These are phyloP conservation scores for Quercus tomentella DNA, from an alignment of 331 rosid genomes.

Conservation along the genomic window DNA sequence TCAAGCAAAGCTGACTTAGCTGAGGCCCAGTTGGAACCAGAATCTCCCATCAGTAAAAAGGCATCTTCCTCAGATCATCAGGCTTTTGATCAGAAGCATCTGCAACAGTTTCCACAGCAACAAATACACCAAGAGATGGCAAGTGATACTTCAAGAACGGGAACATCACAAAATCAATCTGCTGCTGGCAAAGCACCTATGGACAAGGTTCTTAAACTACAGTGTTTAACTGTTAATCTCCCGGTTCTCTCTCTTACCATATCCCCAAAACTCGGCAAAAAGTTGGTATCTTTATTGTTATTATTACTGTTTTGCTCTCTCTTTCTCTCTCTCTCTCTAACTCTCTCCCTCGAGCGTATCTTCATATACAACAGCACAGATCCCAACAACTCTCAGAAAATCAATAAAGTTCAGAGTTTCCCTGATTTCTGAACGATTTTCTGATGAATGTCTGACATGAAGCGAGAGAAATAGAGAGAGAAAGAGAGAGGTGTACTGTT, in stretches of 20 bases:
- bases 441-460: slow-evolving; percentile 61
- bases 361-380: slow-evolving; percentile 56
- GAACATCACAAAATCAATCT: slow-evolving; percentile 53
- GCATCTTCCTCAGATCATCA: slow-evolving; percentile 52
- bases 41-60: slow-evolving; percentile 72
- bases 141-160: slow-evolving; percentile 41
- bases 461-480: slow-evolving; percentile 32
- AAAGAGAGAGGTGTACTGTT: slow-evolving; percentile 15
- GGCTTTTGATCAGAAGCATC: slow-evolving; percentile 48
- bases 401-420: slow-evolving; percentile 63
- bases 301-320: slow-evolving; percentile 21
- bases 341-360: slow-evolving; percentile 25
- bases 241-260: slow-evolving; percentile 30
- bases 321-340: not conserved
- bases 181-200: slow-evolving; percentile 54
- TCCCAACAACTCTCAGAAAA: slow-evolving; percentile 55
- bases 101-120: slow-evolving; percentile 35
- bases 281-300: slow-evolving; percentile 40
- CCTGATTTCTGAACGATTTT: slow-evolving; percentile 83
- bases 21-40: slow-evolving; percentile 64
- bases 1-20: slow-evolving; percentile 66
- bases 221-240: slow-evolving; percentile 33
- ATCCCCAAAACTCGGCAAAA: slow-evolving; percentile 52
- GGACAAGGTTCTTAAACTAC: slow-evolving; percentile 55
- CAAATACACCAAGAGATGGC: slow-evolving; percentile 38